Evolutionary conservation across 345 rosid genomes (phyloP).

Genomic region (Mangifera indica): DNA sequence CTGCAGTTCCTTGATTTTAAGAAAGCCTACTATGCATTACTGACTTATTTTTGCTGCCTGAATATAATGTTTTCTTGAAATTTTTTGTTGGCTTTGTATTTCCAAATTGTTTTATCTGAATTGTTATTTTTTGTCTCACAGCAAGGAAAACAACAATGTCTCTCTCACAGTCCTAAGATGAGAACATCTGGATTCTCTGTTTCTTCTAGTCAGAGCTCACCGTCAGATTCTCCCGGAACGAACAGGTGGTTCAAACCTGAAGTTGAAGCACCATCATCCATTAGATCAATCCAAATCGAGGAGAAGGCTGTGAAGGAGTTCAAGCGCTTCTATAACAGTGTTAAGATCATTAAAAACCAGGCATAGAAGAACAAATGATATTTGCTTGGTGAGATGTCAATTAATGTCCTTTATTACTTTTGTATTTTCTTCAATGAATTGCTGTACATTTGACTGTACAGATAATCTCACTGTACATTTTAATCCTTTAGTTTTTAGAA

Average conservation of each 20-base stretch:
- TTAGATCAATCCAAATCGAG: slow-evolving; percentile 89
- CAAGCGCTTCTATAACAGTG: slow-evolving; percentile 81
- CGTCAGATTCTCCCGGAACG: slow-evolving; percentile 76
- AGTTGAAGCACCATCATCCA: slow-evolving; percentile 59
- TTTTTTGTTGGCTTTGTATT: neutral
- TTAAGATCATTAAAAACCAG: slow-evolving; percentile 75
- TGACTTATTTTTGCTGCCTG: neutral
- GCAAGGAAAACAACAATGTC: slow-evolving; percentile 63
- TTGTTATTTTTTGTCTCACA: neutral
- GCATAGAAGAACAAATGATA: slow-evolving; percentile 24
- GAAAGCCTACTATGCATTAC: neutral
- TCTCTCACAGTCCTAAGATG: slow-evolving; percentile 71
- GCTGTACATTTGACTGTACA: slow-evolving; percentile 42
- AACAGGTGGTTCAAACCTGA: slow-evolving; percentile 98
- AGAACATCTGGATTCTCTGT: slow-evolving; percentile 75
- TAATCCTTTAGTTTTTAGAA: slow-evolving; percentile 2
- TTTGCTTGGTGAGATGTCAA: slow-evolving; percentile 9
- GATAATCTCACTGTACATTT: slow-evolving; percentile 33
- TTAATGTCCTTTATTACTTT: slow-evolving; percentile 1
- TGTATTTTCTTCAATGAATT: slow-evolving; percentile 6
- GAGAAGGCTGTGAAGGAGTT: slow-evolving; percentile 95
- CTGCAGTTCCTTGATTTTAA: neutral
- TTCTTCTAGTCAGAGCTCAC: slow-evolving; percentile 64
- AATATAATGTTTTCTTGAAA: neutral
- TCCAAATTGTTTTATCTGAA: neutral